phyloP scores from a whole-genome alignment of 129 eudicot genomes.

The Tanacetum coccineum region DNA sequence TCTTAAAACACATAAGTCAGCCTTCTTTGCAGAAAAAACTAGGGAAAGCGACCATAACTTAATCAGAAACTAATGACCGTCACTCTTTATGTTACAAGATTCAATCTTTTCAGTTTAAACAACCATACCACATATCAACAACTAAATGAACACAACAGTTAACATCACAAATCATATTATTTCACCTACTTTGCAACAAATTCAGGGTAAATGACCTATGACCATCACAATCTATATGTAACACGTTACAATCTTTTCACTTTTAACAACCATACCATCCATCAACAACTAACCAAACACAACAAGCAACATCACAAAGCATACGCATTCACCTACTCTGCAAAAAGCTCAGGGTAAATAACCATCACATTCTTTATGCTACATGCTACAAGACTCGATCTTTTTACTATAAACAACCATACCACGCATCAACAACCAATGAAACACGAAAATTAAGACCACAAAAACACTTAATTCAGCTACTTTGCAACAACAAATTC shows the following conservation, averaged over 20 bases:
- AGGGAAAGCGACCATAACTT: too few species aligned
- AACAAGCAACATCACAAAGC: not conserved
- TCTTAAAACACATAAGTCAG: not conserved
- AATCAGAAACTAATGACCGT: too few species aligned
- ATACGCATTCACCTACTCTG: too few species aligned
- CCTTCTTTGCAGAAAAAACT: slow-evolving; percentile 44
- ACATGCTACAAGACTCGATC: not conserved
- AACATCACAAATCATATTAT: slow-evolving; percentile 16
- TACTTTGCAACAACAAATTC: slow-evolving; percentile 62
- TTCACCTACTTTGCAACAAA: slow-evolving; percentile 74
- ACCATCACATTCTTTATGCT: not conserved
- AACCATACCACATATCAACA: not conserved
- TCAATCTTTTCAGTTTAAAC: not conserved
- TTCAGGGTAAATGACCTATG: too few species aligned
- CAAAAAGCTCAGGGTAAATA: too few species aligned
- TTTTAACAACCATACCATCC: not conserved
- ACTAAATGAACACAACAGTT: not conserved
- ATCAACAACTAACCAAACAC: not conserved
- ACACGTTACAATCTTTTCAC: too few species aligned
- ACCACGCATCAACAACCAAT: not conserved
- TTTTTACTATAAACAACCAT: not conserved
- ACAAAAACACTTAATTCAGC: slow-evolving; percentile 31
- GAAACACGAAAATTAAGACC: not conserved
- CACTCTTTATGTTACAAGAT: not conserved
- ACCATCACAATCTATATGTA: too few species aligned